phyloP scores from a whole-genome alignment of 2,329 filamentous ascomycete genomes.

The Penicillium sp. region DNA sequence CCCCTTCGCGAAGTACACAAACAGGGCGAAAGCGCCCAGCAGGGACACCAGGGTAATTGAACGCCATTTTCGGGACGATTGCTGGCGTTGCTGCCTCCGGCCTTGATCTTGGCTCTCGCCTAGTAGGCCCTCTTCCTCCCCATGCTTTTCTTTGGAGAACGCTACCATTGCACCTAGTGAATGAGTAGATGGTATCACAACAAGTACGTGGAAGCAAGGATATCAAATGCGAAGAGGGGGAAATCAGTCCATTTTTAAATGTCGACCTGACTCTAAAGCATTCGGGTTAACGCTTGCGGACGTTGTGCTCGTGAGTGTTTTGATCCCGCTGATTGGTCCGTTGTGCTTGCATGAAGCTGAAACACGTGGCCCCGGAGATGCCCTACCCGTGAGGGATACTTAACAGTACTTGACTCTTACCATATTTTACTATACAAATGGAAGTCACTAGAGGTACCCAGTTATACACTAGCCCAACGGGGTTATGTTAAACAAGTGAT shows the following conservation, averaged over 20 bases:
- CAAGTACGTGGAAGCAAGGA: neutral
- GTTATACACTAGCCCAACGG: neutral
- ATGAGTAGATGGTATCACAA: neutral
- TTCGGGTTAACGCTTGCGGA: neutral
- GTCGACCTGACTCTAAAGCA: neutral
- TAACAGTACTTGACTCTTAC: neutral
- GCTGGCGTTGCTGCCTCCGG: neutral
- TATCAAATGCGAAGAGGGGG: neutral
- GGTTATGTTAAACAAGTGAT: neutral
- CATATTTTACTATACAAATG: neutral
- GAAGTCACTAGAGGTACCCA: neutral
- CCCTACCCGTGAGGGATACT: neutral
- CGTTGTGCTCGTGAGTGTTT: neutral
- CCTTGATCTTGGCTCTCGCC: neutral
- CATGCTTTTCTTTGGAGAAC: neutral
- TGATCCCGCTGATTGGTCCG: slow-evolving; percentile 1
- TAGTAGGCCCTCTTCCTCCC: slow-evolving; percentile 12
- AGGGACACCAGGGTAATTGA: slow-evolving; percentile 4
- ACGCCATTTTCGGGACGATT: neutral
- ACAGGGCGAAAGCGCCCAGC: slow-evolving; percentile 7
- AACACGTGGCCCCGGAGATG: slow-evolving; percentile 2
- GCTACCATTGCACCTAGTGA: slow-evolving; percentile 5
- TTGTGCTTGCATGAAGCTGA: neutral
- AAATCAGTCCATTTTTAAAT: slow-evolving; percentile 7
- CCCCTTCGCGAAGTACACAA: slow-evolving; percentile 4